These are phyloP conservation scores for Vigna nakashimae DNA, from an alignment of 306 rosid genomes.

Conservation along the genomic window DNA sequence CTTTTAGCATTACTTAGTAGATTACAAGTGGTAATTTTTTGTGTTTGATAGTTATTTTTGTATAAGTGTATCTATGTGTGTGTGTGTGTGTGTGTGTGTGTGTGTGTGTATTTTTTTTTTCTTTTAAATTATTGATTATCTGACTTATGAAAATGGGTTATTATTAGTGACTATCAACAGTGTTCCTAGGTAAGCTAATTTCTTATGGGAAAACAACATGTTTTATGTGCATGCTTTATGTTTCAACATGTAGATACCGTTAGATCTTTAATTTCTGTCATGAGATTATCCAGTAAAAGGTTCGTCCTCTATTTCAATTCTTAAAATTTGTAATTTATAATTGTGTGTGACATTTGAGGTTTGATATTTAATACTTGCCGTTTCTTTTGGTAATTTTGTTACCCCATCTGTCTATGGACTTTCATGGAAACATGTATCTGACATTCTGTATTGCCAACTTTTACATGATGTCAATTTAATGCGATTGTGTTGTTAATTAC, in stretches of 20 bases:
- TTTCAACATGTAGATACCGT: not conserved
- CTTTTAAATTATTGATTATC: conserved; percentile 5
- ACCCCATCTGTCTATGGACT: not conserved
- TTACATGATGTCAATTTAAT: not conserved
- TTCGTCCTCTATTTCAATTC: conserved; percentile 20
- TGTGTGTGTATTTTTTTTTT: not conserved
- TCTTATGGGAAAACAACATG: conserved; percentile 9
- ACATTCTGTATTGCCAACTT: conserved; percentile 20
- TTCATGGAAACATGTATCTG: not conserved
- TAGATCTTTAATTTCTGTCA: conserved; percentile 6
- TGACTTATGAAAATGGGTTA: not conserved
- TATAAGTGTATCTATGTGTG: not conserved
- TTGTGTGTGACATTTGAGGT: conserved; percentile 17
- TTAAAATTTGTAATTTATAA: conserved; percentile 4
- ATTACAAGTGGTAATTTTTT: conserved; percentile 1
- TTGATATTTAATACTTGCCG: conserved; percentile 5
- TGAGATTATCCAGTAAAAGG: not conserved
- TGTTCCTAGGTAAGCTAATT: conserved; percentile 7
- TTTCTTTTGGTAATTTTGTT: conserved; percentile 21
- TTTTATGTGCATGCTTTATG: conserved; percentile 15
- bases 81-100: too few relatives aligned
- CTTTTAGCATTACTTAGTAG: not conserved
- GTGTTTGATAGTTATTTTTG: conserved; percentile 21
- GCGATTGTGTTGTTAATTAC: conserved; percentile 16
- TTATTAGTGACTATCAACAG: not conserved